These are phyloP conservation scores for Tolypocladium ovalisporum DNA, from an alignment of 2,329 filamentous ascomycete species.

Conservation along the genomic window DNA sequence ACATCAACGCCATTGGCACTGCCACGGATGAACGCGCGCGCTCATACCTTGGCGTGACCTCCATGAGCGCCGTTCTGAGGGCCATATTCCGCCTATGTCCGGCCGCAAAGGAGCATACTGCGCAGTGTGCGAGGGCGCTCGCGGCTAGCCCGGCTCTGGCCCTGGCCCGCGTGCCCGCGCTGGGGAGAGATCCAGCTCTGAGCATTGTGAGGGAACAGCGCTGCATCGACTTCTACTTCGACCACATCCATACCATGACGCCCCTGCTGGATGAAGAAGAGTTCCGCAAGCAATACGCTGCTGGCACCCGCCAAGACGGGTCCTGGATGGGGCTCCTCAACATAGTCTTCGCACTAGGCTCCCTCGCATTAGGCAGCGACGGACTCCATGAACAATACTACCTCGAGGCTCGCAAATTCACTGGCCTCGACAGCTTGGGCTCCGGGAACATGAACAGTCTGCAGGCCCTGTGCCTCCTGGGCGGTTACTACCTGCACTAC, in stretches of 20 bases:
- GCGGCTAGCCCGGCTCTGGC: constrained; percentile 13
- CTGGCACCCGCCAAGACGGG: constrained; percentile 37
- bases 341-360: constrained; percentile 52
- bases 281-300: constrained; percentile 46
- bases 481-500: constrained; percentile 69
- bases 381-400: constrained; percentile 47
- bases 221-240: constrained; percentile 51
- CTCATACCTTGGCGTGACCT: constrained; percentile 54
- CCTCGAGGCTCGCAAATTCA: constrained; percentile 38
- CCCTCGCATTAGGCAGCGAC: constrained; percentile 46
- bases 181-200: constrained; percentile 29
- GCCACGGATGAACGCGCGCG: constrained; percentile 42
- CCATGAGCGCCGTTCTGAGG: constrained; percentile 49
- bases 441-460: constrained; percentile 59
- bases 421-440: constrained; percentile 45
- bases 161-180: constrained; percentile 22
- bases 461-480: constrained; percentile 60
- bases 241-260: constrained; percentile 47
- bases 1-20: constrained; percentile 24
- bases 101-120: constrained; percentile 15
- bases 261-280: constrained; percentile 49
- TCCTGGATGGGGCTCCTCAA: constrained; percentile 51
- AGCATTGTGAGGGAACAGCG: constrained; percentile 17
- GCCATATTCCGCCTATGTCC: constrained; percentile 35
- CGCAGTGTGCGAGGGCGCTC: constrained; percentile 13